Evolutionary conservation across 495 filamentous ascomycete species (phyloP), one percentile per base, ranked within the genome.

Genomic region (Chaetomium cochliodes): DNA sequence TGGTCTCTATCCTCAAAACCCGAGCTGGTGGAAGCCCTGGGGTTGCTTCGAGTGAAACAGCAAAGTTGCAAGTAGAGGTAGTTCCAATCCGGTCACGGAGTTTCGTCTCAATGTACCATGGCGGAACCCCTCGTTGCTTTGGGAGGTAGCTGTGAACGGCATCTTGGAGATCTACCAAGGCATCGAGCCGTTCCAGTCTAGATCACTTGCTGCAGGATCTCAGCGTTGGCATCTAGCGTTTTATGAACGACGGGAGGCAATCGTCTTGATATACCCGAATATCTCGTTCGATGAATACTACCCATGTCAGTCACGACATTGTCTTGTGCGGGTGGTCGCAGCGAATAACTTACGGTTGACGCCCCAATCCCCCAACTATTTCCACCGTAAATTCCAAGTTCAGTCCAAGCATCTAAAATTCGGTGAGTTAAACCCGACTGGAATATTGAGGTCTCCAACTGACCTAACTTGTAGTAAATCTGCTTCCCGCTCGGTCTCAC

Each of bases 381-480:
- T 12, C 82, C 80, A 2, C 79, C 77, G 44, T 80, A 82, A 41
- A 96, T 85, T 12, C 85, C 84, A 30, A 96, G 77, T 68, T 88
- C 77, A 1, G 92, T 93, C 67, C 85, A 93, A 0, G 86, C 89
- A 81, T 96, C 92, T 80, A 15, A 28, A 5, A 22, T 6, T 20
- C 1, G 0, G 23, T 51, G 22, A 62, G 28, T 26, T 18, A 37
- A 20, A 30, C 5, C 58, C 20, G 28, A 28, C 3, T 26, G 18
- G 59, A 26, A 44, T 54, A 11, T 33, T 37, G 33, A 22, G 18
- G 25, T 3, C 6, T 28, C 3, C 13, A 37, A 75, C 79, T 75
- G 64, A 84, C 84, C 82, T 61, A 80, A 83, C 71, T 96, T 94
- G 74, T 96, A 96, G 65, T 90, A 93, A 57, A 96, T 84, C 16